Percentiles rank a stretch among this genome's conserved stretches.
phyloP scores from a whole-genome alignment of 129 eudicot species.

The Chrysanthemum seticuspe region DNA sequence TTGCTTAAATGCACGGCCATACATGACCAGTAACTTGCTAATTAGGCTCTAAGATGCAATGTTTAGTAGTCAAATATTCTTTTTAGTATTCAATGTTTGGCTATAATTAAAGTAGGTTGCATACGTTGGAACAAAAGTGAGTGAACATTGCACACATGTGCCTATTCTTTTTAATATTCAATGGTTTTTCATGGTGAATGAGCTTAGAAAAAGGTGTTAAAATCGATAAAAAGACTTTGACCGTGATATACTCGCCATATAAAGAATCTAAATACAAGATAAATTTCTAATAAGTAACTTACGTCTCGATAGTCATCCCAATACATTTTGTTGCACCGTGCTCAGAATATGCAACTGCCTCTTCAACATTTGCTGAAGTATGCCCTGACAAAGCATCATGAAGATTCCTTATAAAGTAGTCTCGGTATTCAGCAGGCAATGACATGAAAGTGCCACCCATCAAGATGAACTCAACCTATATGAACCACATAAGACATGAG shows the following conservation, averaged over 20 bases:
- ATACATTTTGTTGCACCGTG: constrained; percentile 95
- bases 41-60: too few relatives aligned
- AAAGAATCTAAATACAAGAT: constrained; percentile 7
- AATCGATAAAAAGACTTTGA: neutral
- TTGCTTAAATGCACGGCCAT: too few relatives aligned
- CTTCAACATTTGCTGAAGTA: constrained; percentile 96
- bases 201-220: too few relatives aligned
- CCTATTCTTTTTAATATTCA: too few relatives aligned
- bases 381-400: constrained; percentile 99
- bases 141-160: too few relatives aligned
- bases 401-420: constrained; percentile 86
- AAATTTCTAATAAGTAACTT: constrained; percentile 22
- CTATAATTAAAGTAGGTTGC: too few relatives aligned
- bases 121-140: too few relatives aligned
- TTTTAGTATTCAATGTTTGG: too few relatives aligned
- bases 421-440: constrained; percentile 91
- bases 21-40: too few relatives aligned
- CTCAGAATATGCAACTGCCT: constrained; percentile 94
- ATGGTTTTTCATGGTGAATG: too few relatives aligned
- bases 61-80: too few relatives aligned
- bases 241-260: neutral
- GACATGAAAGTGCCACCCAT: constrained; percentile 99
- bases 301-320: constrained; percentile 99
- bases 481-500: constrained; percentile 1
- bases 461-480: constrained; percentile 88